These are phyloP conservation scores for Paraconiothyrium brasiliense DNA, from an alignment of 2,329 filamentous ascomycete species.

Conservation along the genomic window DNA sequence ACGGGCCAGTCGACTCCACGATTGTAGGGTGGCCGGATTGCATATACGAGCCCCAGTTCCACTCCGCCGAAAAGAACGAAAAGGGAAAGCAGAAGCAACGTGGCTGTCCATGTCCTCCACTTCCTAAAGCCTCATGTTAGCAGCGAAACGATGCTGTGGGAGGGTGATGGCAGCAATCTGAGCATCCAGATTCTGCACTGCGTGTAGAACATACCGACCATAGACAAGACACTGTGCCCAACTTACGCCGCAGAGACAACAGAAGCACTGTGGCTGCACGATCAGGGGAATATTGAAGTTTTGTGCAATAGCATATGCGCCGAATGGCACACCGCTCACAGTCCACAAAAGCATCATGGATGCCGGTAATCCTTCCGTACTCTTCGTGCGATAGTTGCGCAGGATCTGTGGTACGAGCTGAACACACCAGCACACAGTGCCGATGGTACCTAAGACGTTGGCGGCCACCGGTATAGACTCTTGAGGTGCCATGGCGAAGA, in stretches of 20 bases:
- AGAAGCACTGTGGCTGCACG: constrained; percentile 62
- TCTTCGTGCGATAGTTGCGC: constrained; percentile 71
- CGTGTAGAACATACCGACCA: constrained; percentile 47
- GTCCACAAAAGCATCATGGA: constrained; percentile 78
- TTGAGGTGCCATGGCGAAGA: constrained; percentile 33
- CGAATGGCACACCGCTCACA: constrained; percentile 71
- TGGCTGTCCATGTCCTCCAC: constrained; percentile 51
- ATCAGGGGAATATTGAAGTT: constrained; percentile 53
- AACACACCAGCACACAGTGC: constrained; percentile 58
- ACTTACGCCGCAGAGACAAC: constrained; percentile 55
- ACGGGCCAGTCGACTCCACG: constrained; percentile 61
- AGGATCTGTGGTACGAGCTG: constrained; percentile 63
- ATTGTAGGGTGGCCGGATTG: constrained; percentile 62
- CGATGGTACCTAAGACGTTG: constrained; percentile 67
- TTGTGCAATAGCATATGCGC: constrained; percentile 65
- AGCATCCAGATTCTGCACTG: not conserved
- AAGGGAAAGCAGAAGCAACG: constrained; percentile 21
- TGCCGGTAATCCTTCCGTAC: constrained; percentile 70
- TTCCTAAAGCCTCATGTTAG: constrained; percentile 28
- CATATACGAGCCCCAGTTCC: constrained; percentile 64
- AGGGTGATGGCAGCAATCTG: not conserved
- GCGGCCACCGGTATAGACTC: constrained; percentile 58
- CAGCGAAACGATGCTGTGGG: not conserved
- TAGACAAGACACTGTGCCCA: constrained; percentile 62
- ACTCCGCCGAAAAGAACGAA: constrained; percentile 59